Conservation (phyloP, 2,329 filamentous ascomycete species). For the Colletotrichum somersetense region DNA sequence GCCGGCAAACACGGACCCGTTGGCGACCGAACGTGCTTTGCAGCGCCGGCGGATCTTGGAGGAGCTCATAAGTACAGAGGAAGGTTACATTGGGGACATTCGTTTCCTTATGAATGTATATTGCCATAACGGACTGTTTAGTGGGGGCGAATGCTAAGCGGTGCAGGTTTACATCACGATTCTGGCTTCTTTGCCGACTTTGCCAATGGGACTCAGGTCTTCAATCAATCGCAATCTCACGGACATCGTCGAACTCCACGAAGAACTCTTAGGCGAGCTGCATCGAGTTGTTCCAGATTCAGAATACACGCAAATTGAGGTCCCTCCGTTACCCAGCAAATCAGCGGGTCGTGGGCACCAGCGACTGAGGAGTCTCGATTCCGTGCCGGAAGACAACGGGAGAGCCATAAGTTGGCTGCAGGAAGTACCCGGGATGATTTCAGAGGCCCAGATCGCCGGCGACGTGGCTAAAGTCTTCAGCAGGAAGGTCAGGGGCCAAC, state of each 20-base stretch:
- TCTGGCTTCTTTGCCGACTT: slow-evolving; percentile 75
- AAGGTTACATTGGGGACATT: slow-evolving; percentile 88
- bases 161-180: slow-evolving; percentile 79
- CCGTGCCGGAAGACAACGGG: slow-evolving; percentile 56
- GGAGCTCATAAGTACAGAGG: slow-evolving; percentile 88
- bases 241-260: slow-evolving; percentile 85
- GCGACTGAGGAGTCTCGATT: slow-evolving; percentile 63
- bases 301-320: slow-evolving; percentile 66
- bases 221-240: slow-evolving; percentile 85
- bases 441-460: slow-evolving; percentile 70
- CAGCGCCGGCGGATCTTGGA: slow-evolving; percentile 85
- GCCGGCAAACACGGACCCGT: slow-evolving; percentile 69
- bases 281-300: slow-evolving; percentile 78
- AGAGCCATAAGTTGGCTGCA: slow-evolving; percentile 57
- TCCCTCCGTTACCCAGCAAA: slow-evolving; percentile 42
- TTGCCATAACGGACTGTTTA: slow-evolving; percentile 9
- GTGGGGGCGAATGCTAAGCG: slow-evolving; percentile 24
- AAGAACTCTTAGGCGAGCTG: slow-evolving; percentile 81
- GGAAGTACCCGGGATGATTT: slow-evolving; percentile 63
- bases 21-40: slow-evolving; percentile 76
- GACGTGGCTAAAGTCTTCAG: slow-evolving; percentile 72
- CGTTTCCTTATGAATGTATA: slow-evolving; percentile 87
- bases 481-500: slow-evolving; percentile 61
- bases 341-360: slow-evolving; percentile 51
- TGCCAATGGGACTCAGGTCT: slow-evolving; percentile 73